These are phyloP conservation scores for Ceratocystis diversiconidia DNA, from an alignment of 2,329 filamentous ascomycete species.

Conservation along the genomic window DNA sequence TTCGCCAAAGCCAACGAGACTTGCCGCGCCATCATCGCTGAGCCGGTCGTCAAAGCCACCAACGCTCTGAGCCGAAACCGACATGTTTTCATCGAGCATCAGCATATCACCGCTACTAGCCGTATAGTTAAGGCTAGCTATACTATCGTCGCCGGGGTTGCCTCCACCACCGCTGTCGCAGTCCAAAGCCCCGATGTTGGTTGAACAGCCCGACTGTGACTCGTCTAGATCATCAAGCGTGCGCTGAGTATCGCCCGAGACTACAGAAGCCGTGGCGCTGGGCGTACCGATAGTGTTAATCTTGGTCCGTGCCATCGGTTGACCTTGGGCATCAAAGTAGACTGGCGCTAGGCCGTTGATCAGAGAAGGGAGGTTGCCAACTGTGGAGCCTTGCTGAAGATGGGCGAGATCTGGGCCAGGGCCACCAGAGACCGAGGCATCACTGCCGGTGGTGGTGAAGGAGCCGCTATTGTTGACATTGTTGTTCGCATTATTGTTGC, in stretches of 20 bases:
- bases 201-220: slow-evolving; percentile 10
- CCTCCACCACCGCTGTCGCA: slow-evolving; percentile 37
- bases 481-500: slow-evolving; percentile 18
- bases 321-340: slow-evolving; percentile 69
- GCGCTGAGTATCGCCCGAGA: slow-evolving; percentile 37
- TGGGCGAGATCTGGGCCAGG: slow-evolving; percentile 36
- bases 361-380: slow-evolving; percentile 16
- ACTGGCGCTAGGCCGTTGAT: slow-evolving; percentile 29
- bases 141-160: slow-evolving; percentile 36
- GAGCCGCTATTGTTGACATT: slow-evolving; percentile 19
- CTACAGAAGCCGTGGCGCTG: slow-evolving; percentile 57
- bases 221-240: slow-evolving; percentile 44
- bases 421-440: slow-evolving; percentile 25
- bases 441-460: slow-evolving; percentile 20
- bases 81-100: slow-evolving; percentile 34
- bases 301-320: slow-evolving; percentile 52
- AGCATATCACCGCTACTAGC: slow-evolving; percentile 33
- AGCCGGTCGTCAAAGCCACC: slow-evolving; percentile 54
- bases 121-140: slow-evolving; percentile 42
- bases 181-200: slow-evolving; percentile 41
- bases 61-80: slow-evolving; percentile 34
- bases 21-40: slow-evolving; percentile 72
- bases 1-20: slow-evolving; percentile 82
- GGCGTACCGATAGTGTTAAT: slow-evolving; percentile 86
- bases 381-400: slow-evolving; percentile 25